Evolutionary conservation across 202 grass and related monocot species (phyloP).

Genomic region (Panicum virgatum): DNA sequence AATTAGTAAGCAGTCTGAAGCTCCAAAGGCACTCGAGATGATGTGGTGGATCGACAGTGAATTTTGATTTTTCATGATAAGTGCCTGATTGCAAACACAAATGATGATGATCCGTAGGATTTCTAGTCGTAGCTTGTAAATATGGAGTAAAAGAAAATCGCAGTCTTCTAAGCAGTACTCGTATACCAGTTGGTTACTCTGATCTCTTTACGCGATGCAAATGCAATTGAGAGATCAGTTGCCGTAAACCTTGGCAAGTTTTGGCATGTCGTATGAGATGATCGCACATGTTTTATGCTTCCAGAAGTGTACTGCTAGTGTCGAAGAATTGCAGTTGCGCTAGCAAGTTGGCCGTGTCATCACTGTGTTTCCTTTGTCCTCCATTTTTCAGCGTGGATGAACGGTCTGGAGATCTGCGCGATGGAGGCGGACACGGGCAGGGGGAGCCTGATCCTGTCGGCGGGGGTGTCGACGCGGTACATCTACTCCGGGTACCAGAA

Average conservation of each 20-base stretch:
- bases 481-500: slow-evolving; percentile 88
- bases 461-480: slow-evolving; percentile 82
- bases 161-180: background rate
- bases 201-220: background rate
- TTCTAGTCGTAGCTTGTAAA: background rate
- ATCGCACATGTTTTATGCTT: background rate
- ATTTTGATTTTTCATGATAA: background rate
- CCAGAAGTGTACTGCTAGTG: background rate
- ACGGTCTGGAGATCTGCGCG: slow-evolving; percentile 75
- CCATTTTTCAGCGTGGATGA: slow-evolving; percentile 84
- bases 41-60: too few species aligned
- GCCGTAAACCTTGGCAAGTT: background rate
- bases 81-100: background rate
- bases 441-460: slow-evolving; percentile 69
- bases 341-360: background rate
- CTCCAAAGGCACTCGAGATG: background rate
- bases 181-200: background rate
- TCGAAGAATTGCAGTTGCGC: background rate
- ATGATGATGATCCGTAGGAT: background rate
- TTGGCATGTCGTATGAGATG: background rate
- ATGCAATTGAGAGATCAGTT: background rate
- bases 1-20: background rate
- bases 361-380: background rate
- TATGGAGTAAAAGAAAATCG: background rate
- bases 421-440: slow-evolving; percentile 64